These are phyloP conservation scores for Hyphodiscus hymeniophilus DNA, from an alignment of 495 filamentous ascomycete species.

Conservation along the genomic window DNA sequence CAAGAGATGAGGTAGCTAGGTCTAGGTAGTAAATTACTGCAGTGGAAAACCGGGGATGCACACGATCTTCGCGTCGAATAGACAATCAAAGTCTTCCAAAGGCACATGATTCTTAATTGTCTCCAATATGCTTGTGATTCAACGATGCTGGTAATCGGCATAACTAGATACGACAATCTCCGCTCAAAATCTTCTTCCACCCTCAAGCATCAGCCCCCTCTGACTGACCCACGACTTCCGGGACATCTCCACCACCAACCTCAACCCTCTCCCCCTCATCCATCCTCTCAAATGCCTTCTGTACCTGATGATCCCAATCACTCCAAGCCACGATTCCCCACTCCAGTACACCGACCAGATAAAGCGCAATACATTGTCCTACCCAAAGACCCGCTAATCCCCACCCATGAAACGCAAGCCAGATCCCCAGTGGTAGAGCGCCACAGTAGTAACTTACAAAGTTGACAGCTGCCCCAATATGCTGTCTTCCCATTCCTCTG, in stretches of 20 bases:
- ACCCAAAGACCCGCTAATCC: slow-evolving; percentile 79
- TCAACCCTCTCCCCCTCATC: slow-evolving; percentile 36
- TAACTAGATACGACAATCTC: no score
- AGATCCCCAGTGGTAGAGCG: slow-evolving; percentile 77
- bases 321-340: slow-evolving; percentile 75
- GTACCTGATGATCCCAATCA: slow-evolving; percentile 71
- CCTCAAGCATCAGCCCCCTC: no score
- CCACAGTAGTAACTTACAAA: slow-evolving; percentile 83
- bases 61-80: no score
- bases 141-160: no score
- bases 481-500: slow-evolving; percentile 81
- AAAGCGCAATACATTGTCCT: slow-evolving; percentile 84
- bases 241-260: background rate
- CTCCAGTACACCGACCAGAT: slow-evolving; percentile 70
- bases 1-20: no score
- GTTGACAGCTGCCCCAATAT: slow-evolving; percentile 84
- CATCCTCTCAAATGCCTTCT: slow-evolving; percentile 69
- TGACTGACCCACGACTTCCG: no score
- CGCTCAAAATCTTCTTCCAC: no score
- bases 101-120: no score
- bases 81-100: no score
- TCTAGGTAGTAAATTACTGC: no score
- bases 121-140: no score
- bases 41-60: no score
- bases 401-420: slow-evolving; percentile 84